Evolutionary conservation across 169 alveolate genomes (phyloP).

Genomic region (Eimeria necatrix): DNA sequence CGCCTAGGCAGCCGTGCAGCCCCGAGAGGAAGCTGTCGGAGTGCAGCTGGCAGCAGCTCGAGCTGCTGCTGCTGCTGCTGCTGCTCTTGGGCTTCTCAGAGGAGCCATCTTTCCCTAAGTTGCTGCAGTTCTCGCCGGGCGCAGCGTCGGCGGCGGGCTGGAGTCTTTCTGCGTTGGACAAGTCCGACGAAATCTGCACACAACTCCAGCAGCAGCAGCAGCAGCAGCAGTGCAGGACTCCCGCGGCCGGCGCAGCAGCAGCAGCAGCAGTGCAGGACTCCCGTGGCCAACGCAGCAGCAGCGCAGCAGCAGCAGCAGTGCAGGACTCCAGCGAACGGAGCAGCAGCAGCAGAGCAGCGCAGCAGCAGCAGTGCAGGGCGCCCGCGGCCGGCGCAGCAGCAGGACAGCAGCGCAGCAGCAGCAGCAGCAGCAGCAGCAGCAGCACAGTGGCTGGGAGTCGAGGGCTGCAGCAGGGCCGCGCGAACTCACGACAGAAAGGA

Average conservation of each 20-base stretch:
- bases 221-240: not conserved
- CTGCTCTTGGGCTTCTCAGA: not conserved
- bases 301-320: too few relatives aligned
- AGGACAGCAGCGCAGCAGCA: too few relatives aligned
- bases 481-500: not conserved
- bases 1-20: not conserved
- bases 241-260: too few relatives aligned
- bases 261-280: not conserved
- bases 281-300: too few relatives aligned
- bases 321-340: too few relatives aligned
- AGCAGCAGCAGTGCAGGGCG: too few relatives aligned
- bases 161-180: not conserved
- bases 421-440: too few relatives aligned
- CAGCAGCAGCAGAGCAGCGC: too few relatives aligned
- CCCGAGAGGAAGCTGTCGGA: not conserved
- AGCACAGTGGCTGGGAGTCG: too few relatives aligned
- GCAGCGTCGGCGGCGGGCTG: not conserved
- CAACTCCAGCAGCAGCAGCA: too few relatives aligned
- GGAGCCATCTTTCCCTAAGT: not conserved
- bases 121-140: conserved; percentile 3
- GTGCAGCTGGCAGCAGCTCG: not conserved
- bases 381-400: too few relatives aligned
- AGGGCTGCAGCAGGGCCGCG: not conserved
- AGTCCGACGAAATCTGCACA: conserved; percentile 8
- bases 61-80: conserved; percentile 74